These are phyloP conservation scores for Salix arbutifolia DNA, from an alignment of 345 rosid species.

Conservation along the genomic window DNA sequence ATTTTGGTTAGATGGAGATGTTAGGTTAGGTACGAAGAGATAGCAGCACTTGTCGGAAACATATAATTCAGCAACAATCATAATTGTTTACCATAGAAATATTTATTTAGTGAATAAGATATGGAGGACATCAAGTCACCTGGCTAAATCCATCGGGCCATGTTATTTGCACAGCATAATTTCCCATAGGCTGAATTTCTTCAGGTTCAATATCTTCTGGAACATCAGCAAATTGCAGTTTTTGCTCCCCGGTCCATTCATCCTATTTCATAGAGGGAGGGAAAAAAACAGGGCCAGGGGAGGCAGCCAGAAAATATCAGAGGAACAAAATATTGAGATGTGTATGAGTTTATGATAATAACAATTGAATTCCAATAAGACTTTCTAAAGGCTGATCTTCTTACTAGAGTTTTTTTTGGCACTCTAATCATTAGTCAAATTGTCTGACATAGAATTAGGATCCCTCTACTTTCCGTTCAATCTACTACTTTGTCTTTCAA, in stretches of 20 bases:
- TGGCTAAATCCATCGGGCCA: slow-evolving; percentile 97
- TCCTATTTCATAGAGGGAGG: slow-evolving; percentile 44
- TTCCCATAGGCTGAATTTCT: slow-evolving; percentile 92
- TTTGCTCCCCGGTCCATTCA: slow-evolving; percentile 93
- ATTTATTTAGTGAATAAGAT: neutral
- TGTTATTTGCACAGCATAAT: slow-evolving; percentile 89
- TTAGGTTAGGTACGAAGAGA: neutral
- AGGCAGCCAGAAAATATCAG: neutral
- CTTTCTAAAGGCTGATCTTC: neutral
- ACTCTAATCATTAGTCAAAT: slow-evolving; percentile 4
- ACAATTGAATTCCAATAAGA: neutral
- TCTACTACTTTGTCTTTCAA: slow-evolving; percentile 1
- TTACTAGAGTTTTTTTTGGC: slow-evolving; percentile 7
- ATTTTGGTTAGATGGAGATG: neutral
- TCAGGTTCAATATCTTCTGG: slow-evolving; percentile 87
- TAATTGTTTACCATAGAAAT: neutral
- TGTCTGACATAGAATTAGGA: neutral
- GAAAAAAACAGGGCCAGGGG: neutral
- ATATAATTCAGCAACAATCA: neutral
- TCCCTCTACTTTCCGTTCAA: neutral
- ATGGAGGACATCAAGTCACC: slow-evolving; percentile 31
- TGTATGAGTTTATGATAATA: neutral
- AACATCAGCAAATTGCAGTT: slow-evolving; percentile 62
- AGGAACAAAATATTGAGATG: neutral
- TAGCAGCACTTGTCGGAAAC: no score